phyloP scores from a whole-genome alignment of 805 yeast species.

The Millerozyma acaciae region DNA sequence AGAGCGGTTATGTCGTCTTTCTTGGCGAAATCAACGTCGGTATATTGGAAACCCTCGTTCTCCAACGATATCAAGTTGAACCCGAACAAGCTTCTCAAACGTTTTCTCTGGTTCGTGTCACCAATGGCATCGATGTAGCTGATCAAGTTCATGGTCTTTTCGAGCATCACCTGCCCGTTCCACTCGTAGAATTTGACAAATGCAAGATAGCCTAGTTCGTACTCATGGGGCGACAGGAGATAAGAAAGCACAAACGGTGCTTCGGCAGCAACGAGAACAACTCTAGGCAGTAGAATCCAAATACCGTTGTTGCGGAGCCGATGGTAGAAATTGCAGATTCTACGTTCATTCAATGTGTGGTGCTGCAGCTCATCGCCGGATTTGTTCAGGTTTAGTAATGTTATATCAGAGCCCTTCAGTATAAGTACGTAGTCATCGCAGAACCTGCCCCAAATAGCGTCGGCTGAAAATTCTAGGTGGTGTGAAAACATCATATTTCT shows the following conservation, averaged over 20 bases:
- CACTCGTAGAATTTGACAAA: slow-evolving; percentile 2
- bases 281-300: background rate
- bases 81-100: slow-evolving; percentile 3
- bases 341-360: background rate
- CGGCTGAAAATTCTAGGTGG: background rate
- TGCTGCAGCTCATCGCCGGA: background rate
- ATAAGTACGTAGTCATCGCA: background rate
- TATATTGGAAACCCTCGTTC: slow-evolving; percentile 1
- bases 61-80: background rate
- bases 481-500: background rate
- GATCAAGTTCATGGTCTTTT: background rate
- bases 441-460: slow-evolving; percentile 2
- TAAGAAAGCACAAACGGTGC: slow-evolving; percentile 1
- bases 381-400: background rate
- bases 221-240: background rate
- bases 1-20: slow-evolving; percentile 2
- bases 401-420: background rate
- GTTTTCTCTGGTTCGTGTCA: slow-evolving; percentile 1
- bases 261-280: background rate
- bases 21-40: background rate
- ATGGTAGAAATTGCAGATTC: background rate
- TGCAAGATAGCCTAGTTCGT: background rate
- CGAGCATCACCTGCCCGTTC: background rate
- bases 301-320: background rate
- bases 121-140: background rate